phyloP scores from a whole-genome alignment of 306 rosid species.

The Trichosanthes cucumerina region DNA sequence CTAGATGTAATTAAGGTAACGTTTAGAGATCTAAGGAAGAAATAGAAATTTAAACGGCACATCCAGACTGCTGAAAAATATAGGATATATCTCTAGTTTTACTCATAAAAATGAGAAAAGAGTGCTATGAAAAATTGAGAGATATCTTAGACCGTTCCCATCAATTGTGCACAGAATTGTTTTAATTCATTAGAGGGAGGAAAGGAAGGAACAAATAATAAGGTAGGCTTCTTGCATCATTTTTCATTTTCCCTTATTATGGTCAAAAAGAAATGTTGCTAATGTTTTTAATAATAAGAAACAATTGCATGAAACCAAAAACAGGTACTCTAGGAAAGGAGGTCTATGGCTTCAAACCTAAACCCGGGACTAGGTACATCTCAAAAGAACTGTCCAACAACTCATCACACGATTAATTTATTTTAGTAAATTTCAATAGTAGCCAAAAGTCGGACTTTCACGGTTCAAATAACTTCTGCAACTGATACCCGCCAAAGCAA shows the following conservation, averaged over 20 bases:
- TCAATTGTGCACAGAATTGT: background rate
- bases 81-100: background rate
- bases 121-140: background rate
- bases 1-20: constrained; percentile 9
- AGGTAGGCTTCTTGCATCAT: background rate
- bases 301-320: background rate
- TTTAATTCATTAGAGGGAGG: background rate
- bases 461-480: background rate
- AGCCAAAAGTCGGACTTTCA: background rate
- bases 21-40: background rate
- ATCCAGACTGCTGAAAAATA: background rate
- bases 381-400: background rate
- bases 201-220: background rate
- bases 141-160: background rate
- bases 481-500: no score
- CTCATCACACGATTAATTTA: background rate
- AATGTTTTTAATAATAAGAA: background rate
- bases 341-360: background rate
- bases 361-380: background rate
- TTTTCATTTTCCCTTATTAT: background rate
- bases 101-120: background rate
- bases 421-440: background rate
- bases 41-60: background rate
- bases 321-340: background rate
- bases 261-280: background rate